phyloP scores from a whole-genome alignment of 139 green algal genomes.

The Dunaliella primolecta region DNA sequence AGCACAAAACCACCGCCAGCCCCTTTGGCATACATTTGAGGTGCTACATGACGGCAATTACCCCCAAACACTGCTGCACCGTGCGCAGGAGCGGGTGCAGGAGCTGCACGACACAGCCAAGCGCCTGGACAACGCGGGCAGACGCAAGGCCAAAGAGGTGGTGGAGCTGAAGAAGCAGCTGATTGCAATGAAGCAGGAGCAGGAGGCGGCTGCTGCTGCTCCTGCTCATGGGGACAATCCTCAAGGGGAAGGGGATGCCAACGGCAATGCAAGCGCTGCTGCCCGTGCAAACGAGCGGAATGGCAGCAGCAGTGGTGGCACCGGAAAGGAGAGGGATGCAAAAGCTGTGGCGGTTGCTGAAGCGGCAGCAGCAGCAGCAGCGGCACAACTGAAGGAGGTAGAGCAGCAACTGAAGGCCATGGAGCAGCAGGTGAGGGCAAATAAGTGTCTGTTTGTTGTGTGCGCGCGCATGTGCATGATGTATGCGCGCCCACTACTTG shows the following conservation, averaged over 20 bases:
- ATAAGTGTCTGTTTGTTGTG: too few relatives aligned
- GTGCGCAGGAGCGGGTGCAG: background rate
- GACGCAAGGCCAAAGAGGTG: constrained; percentile 9
- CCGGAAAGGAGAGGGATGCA: background rate
- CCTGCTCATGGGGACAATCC: too few relatives aligned
- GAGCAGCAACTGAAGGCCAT: background rate
- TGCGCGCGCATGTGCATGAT: background rate
- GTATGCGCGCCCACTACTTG: too few relatives aligned
- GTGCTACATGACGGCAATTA: too few relatives aligned
- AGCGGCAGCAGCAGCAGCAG: constrained; percentile 3
- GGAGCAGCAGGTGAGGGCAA: background rate
- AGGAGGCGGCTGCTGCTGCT: background rate
- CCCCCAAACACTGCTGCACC: too few relatives aligned
- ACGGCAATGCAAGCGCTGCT: too few relatives aligned
- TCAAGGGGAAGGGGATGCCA: too few relatives aligned
- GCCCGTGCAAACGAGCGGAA: background rate
- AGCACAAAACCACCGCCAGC: too few relatives aligned
- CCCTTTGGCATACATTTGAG: too few relatives aligned
- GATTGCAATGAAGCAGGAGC: background rate
- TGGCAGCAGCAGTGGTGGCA: background rate
- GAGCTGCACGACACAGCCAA: background rate
- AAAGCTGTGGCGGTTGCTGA: too few relatives aligned
- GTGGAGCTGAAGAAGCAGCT: constrained; percentile 20
- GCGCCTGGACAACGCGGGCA: background rate
- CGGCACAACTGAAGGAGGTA: background rate